Conservation (phyloP, 2,329 filamentous ascomycete species). For the Huntiella bhutanensis region DNA sequence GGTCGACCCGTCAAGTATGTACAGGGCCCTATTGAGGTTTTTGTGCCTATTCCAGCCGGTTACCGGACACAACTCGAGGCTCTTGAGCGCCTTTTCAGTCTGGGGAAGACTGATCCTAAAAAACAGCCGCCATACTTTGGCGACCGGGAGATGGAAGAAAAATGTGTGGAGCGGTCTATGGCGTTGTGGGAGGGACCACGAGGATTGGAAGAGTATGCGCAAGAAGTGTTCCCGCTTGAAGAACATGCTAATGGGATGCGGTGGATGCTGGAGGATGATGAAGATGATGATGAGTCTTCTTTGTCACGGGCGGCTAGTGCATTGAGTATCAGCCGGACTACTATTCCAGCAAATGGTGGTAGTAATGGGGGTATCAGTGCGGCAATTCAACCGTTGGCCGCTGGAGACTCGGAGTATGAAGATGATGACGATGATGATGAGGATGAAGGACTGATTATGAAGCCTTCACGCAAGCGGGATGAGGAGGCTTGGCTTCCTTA, state of each 20-base stretch:
- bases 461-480: constrained; percentile 30
- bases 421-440: constrained; percentile 21
- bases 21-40: constrained; percentile 60
- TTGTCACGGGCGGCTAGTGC: constrained; percentile 7
- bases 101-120: constrained; percentile 29
- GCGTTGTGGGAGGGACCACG: constrained; percentile 82
- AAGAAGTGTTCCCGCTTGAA: constrained; percentile 84
- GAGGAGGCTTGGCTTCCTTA: constrained; percentile 42
- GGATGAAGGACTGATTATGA: constrained; percentile 38
- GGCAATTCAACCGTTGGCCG: constrained; percentile 19
- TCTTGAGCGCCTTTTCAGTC: constrained; percentile 39
- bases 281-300: constrained; percentile 23
- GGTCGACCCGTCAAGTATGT: constrained; percentile 62
- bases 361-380: constrained; percentile 21
- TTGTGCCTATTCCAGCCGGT: constrained; percentile 68
- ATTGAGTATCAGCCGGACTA: constrained; percentile 7
- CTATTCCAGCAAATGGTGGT: constrained; percentile 8
- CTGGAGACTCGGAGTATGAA: constrained; percentile 20
- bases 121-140: constrained; percentile 48
- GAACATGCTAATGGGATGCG: constrained; percentile 84
- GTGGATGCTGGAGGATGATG: constrained; percentile 52
- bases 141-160: constrained; percentile 34
- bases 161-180: constrained; percentile 56
- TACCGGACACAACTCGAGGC: constrained; percentile 75
- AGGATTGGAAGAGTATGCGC: constrained; percentile 81